Evolutionary conservation across 2,329 filamentous ascomycete species (phyloP), one percentile per base, ranked within the genome.

Genomic region (Albophoma yamanashiensis): DNA sequence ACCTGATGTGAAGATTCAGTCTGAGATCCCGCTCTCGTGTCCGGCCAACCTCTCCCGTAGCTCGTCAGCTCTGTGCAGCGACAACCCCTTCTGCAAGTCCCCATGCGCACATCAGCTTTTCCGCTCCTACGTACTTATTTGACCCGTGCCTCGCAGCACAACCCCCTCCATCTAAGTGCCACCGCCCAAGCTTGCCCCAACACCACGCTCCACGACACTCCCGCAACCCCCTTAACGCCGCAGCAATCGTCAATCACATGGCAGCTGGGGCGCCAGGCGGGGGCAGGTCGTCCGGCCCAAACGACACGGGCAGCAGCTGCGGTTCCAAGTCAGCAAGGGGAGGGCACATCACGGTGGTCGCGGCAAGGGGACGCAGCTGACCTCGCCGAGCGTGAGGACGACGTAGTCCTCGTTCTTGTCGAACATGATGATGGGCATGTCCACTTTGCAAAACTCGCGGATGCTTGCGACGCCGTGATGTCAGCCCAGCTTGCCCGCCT

Each of bases 391-490:
- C 31, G 80, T 88, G 75, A 85, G 79, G 31, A 90, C 84, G n/a
- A 85, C 78, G 67, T 82, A 92, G 62, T 87, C 83, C 2, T 87
- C 88, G 63, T 92, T 82, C 72, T 87, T 88, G 73, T 95, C 92
- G 74, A 95, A 96, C 93, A 97, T 96, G 71, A 96, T 86, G 60
- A 99, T 82, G 0, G 92, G 93, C 61, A 84, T 86, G 7, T 80
- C 76, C n/a, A 85, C 69, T 8, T 80, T 73, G 65, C 85, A 89
- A 68, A 92, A 92, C 75, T 93, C 89, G 56, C 89, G 85, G 65
- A 93, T 91, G 66, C 87, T 88, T 64, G 45, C 17, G 14, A 12
- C n/a, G 27, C 47, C 52, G 27, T 38, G 20, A 22, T 56, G 61
- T 66, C 55, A 65, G 58, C n/a, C n/a, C n/a, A n/a, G n/a, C n/a